These are phyloP conservation scores for Bolboschoenus planiculmis DNA, from an alignment of 176 grass and related monocot species.

Conservation along the genomic window DNA sequence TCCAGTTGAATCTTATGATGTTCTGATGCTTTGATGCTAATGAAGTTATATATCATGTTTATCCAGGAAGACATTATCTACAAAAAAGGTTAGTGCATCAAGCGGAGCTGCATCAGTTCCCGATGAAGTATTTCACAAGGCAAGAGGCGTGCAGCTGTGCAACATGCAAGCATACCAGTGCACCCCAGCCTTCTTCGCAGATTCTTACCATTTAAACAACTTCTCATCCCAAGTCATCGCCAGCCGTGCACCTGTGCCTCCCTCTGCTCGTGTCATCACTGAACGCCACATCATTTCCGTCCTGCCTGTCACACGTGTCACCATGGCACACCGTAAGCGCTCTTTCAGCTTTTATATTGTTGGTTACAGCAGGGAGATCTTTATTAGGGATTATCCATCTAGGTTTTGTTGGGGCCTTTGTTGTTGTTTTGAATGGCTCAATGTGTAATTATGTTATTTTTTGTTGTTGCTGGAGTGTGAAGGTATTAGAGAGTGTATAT, in stretches of 20 bases:
- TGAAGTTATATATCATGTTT: background rate
- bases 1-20: constrained; percentile 4
- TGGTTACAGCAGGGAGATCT: constrained; percentile 59
- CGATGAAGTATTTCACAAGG: constrained; percentile 77
- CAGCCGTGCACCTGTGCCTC: constrained; percentile 46
- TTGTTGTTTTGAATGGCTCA: constrained; percentile 86
- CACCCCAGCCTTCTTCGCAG: constrained; percentile 83
- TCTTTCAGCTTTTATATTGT: constrained; percentile 80
- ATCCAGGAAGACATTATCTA: constrained; percentile 59
- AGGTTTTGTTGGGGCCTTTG: constrained; percentile 83
- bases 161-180: constrained; percentile 92
- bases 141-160: constrained; percentile 73
- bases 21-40: constrained; percentile 20
- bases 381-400: constrained; percentile 71
- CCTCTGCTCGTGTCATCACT: constrained; percentile 57
- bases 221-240: constrained; percentile 80
- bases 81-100: constrained; percentile 57
- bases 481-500: background rate
- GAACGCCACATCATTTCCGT: constrained; percentile 80
- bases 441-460: constrained; percentile 9
- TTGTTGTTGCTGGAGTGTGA: background rate
- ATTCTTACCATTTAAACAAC: constrained; percentile 76
- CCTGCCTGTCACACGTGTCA: constrained; percentile 72
- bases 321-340: constrained; percentile 44
- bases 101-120: constrained; percentile 74